A percentile compares a stretch with the other conserved stretches of the same genome.
phyloP scores from a whole-genome alignment of 306 rosid genomes.

The Morella rubra region DNA sequence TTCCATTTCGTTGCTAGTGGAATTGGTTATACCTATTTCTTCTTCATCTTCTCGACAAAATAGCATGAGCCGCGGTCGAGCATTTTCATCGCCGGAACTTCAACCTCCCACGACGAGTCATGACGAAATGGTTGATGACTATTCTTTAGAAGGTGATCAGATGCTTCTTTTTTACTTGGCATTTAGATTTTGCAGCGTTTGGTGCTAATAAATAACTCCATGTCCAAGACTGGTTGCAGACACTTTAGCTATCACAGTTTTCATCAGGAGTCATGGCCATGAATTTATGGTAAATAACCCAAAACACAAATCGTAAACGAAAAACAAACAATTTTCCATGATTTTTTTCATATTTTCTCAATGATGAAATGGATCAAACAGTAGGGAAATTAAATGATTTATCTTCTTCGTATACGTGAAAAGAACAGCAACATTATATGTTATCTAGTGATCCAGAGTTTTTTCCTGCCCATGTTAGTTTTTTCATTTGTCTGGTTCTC shows the following conservation, averaged over 20 bases:
- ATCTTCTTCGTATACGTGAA: background rate
- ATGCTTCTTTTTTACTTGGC: background rate
- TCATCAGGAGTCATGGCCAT: background rate
- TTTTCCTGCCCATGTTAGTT: background rate
- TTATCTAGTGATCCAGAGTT: constrained; percentile 7
- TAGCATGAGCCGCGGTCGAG: constrained; percentile 47
- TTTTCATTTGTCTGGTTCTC: background rate
- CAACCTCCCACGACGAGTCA: constrained; percentile 37
- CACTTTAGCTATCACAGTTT: background rate
- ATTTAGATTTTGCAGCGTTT: constrained; percentile 8
- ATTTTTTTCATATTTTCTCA: background rate
- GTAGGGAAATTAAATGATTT: too few relatives aligned
- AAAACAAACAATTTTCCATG: background rate
- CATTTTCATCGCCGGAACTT: constrained; percentile 57
- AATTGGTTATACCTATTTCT: constrained; percentile 12
- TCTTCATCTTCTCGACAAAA: constrained; percentile 17
- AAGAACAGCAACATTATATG: background rate
- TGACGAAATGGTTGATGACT: constrained; percentile 35
- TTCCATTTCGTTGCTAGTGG: constrained; percentile 1
- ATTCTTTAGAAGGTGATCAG: constrained; percentile 59
- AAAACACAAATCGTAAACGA: background rate
- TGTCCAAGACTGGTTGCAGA: background rate
- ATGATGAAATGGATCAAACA: background rate
- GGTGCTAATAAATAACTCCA: background rate
- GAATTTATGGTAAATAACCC: background rate